Evolutionary conservation across 2,329 filamentous ascomycete genomes (phyloP), one percentile per base, ranked within the genome.

Genomic region (Xylariomycetidae sp.): DNA sequence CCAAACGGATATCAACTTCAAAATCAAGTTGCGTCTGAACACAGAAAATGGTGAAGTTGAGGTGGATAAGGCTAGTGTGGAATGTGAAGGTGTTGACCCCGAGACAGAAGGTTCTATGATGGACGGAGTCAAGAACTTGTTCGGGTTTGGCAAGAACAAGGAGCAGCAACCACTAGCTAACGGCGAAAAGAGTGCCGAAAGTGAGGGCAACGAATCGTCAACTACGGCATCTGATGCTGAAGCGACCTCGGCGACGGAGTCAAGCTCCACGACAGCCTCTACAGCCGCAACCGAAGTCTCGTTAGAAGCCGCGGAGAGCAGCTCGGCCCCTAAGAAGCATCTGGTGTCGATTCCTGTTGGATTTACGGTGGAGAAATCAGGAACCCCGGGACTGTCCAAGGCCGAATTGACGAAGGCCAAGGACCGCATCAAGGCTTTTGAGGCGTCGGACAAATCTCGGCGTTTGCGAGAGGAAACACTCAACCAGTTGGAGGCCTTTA

Each of bases 41-140:
- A 69, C 74, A 30, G 70, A 85, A 22, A 77, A 87, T 50, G 89
- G 88, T 20, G 79, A 94, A 47, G 87, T 94, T 3, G 83, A 89
- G 41, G 74, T 97, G 32, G 61, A 74, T 36, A 78, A 78, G 49
- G 85, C 84, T n/a, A 74, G 74, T 36, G 81, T 92, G 5, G 89
- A 89, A 58, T 98, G 92, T 54, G 86, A 94, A 57, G 77, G 83
- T 16, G 85, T 94, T 33, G 73, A 72, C 4, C 59, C 64, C 7
- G 79, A 81, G 61, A 87, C 88, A 58, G 86, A 85, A 44, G 81
- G 83, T 32, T 49, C 48, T 6, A 76, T 97, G 30, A 85, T 96
- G 30, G 90, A 95, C 53, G 89, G 88, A 27, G 87, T 97, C 46
- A 98, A 98, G 72, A 94, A 89, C 45, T 77, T 96, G 42, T 94